phyloP scores from a whole-genome alignment of 352 stramenopile species.

The Thalassiosira hispida region DNA sequence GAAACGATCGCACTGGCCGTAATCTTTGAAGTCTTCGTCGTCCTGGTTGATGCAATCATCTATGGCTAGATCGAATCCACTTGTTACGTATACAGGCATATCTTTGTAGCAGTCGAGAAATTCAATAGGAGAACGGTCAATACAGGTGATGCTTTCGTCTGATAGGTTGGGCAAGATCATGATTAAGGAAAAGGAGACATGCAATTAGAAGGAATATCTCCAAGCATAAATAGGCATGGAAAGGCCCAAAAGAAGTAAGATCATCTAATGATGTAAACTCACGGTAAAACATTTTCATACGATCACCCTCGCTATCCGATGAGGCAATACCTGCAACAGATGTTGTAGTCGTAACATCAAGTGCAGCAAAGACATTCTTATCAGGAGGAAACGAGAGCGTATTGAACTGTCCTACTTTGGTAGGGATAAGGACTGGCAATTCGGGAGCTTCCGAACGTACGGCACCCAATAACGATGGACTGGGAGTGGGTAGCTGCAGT shows the following conservation, averaged over 20 bases:
- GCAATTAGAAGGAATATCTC: too few relatives aligned
- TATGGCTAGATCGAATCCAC: conserved; percentile 72
- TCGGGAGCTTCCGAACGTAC: conserved; percentile 30
- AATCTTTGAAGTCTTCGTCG: conserved; percentile 60
- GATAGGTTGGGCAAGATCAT: not conserved
- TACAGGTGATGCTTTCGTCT: conserved; percentile 61
- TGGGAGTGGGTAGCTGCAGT: conserved; percentile 51
- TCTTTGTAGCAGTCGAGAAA: conserved; percentile 58
- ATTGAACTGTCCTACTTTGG: conserved; percentile 45
- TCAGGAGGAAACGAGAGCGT: conserved; percentile 23
- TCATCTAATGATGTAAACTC: conserved; percentile 11
- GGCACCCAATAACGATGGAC: conserved; percentile 40
- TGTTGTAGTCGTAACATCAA: conserved; percentile 47
- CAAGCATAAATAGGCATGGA: too few relatives aligned
- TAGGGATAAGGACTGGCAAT: conserved; percentile 59
- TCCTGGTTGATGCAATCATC: conserved; percentile 64
- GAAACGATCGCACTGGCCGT: conserved; percentile 77
- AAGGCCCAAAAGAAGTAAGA: too few relatives aligned
- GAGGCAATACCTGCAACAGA: conserved; percentile 68
- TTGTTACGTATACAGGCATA: conserved; percentile 58
- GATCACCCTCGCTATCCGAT: conserved; percentile 56
- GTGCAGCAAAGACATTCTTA: conserved; percentile 41
- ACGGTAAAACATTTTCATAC: conserved; percentile 78
- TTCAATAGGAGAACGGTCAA: conserved; percentile 70
- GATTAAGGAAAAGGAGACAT: not conserved